Percentiles rank a stretch among this genome's conserved stretches.
Evolutionary conservation across 352 stramenopile genomes (phyloP).

Genomic region (Pythium coloratum): DNA sequence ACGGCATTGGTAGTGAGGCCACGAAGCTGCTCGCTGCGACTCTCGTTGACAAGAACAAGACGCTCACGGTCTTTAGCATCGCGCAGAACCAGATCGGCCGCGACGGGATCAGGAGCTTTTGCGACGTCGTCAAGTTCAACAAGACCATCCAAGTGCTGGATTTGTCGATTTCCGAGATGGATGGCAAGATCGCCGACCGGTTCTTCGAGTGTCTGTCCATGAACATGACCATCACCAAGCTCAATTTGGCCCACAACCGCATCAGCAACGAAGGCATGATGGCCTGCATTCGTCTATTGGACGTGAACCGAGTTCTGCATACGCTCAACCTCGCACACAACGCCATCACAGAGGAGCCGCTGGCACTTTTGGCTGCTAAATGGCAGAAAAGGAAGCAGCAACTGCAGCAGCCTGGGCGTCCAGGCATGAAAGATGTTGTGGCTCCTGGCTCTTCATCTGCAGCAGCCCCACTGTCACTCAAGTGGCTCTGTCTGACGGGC

Average conservation of each 20-base stretch:
- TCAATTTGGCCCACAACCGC: conserved; percentile 65
- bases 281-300: conserved; percentile 55
- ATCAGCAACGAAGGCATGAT: conserved; percentile 74
- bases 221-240: conserved; percentile 50
- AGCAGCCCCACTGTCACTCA: conserved; percentile 24
- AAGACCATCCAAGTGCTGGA: conserved; percentile 54
- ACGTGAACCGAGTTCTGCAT: conserved; percentile 49
- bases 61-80: conserved; percentile 54
- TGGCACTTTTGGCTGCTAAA: conserved; percentile 46
- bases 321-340: conserved; percentile 81
- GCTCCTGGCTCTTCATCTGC: neutral
- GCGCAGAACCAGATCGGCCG: conserved; percentile 61
- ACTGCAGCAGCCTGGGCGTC: neutral
- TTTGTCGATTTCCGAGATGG: conserved; percentile 56
- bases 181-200: conserved; percentile 49
- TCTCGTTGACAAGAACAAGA: conserved; percentile 45
- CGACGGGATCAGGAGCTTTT: conserved; percentile 56
- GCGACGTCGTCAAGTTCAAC: conserved; percentile 55
- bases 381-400: conserved; percentile 20
- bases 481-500: conserved; percentile 57
- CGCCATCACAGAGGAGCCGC: conserved; percentile 69
- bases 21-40: conserved; percentile 43
- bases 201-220: conserved; percentile 72
- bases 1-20: conserved; percentile 50
- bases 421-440: neutral